Percentiles rank a stretch among this genome's conserved stretches.
Conservation (phyloP, 169 alveolate genomes). For the Plasmodium fragile region DNA sequence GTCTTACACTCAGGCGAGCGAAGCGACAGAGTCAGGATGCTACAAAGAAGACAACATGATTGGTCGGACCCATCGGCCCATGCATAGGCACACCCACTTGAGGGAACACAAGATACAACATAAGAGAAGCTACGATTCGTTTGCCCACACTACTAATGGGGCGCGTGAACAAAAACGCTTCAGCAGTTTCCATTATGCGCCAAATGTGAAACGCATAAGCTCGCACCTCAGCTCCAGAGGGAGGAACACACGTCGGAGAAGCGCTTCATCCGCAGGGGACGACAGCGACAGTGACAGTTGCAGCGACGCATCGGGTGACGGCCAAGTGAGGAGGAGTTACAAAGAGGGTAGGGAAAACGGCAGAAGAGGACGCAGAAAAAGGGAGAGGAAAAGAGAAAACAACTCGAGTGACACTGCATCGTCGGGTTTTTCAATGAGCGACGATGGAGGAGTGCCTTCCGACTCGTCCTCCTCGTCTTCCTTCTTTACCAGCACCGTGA, state of each 20-base stretch:
- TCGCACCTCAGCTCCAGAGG: not conserved
- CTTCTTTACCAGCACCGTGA: not conserved
- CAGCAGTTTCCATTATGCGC: not conserved
- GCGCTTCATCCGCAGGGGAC: not conserved
- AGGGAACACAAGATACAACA: slow-evolving; percentile 1
- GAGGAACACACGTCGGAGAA: not conserved
- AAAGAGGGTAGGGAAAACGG: not conserved
- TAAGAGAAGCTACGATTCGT: slow-evolving; percentile 24
- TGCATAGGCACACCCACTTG: not conserved
- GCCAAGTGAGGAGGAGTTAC: not conserved
- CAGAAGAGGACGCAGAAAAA: not conserved
- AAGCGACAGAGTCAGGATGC: not conserved
- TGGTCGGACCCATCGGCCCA: not conserved
- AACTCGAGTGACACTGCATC: not conserved
- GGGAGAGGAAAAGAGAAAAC: not conserved
- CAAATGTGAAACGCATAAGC: not conserved
- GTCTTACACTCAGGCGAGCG: not conserved
- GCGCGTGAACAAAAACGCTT: not conserved
- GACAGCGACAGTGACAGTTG: not conserved
- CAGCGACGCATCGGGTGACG: not conserved
- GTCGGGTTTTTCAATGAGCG: not conserved
- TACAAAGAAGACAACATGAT: not conserved
- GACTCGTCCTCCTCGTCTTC: not conserved
- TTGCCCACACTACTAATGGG: not conserved
- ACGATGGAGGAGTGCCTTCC: not conserved